These are phyloP conservation scores for Zygosaccharomyces bisporus DNA, from an alignment of 805 yeast species.

Conservation along the genomic window DNA sequence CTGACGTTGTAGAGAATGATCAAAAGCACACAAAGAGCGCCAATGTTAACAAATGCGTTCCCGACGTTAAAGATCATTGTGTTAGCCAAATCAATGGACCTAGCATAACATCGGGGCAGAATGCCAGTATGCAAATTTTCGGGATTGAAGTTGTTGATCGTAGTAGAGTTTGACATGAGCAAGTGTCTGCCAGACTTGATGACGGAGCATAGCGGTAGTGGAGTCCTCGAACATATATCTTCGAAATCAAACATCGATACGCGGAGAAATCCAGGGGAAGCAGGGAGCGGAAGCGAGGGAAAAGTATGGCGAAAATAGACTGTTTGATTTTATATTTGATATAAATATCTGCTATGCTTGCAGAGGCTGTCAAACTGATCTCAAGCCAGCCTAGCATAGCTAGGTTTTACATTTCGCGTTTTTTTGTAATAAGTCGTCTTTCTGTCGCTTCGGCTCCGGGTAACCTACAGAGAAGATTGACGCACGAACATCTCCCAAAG, in stretches of 20 bases:
- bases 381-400: too few relatives aligned
- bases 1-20: conserved; percentile 75
- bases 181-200: conserved; percentile 48
- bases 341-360: not conserved
- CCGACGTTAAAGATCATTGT: conserved; percentile 89
- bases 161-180: conserved; percentile 24
- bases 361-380: not conserved
- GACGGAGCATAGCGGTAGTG: conserved; percentile 78
- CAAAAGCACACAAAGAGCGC: conserved; percentile 58
- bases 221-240: conserved; percentile 57
- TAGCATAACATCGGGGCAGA: conserved; percentile 73
- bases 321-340: not conserved
- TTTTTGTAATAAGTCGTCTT: too few relatives aligned
- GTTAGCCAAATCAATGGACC: conserved; percentile 84
- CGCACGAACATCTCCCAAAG: too few relatives aligned
- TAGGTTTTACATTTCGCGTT: too few relatives aligned
- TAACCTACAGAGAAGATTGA: too few relatives aligned
- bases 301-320: not conserved
- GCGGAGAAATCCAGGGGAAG: not conserved
- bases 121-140: conserved; percentile 52
- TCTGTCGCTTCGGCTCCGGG: too few relatives aligned
- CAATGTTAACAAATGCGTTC: conserved; percentile 79
- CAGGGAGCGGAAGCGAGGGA: not conserved
- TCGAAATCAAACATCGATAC: conserved; percentile 22
- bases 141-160: conserved; percentile 22